Conservation (phyloP, 768 basidiomycete species). For the Pleurotus cornucopiae region DNA sequence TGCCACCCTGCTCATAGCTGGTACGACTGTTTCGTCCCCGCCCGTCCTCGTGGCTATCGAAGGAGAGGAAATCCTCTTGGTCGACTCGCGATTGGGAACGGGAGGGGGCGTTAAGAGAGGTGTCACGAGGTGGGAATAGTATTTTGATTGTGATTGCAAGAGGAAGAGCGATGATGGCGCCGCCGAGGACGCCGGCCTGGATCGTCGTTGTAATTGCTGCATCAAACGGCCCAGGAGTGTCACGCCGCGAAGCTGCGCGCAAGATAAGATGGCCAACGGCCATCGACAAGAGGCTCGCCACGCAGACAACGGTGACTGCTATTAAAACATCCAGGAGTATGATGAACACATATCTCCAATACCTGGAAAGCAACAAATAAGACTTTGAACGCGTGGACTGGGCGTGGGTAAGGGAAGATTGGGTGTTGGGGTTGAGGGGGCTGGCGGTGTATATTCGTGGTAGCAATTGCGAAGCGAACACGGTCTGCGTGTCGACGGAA, state of each 20-base stretch:
- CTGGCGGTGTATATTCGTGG: neutral
- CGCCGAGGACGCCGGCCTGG: slow-evolving; percentile 4
- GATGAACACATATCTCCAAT: neutral
- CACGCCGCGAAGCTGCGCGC: neutral
- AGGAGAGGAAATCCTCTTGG: neutral
- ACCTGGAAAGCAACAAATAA: neutral
- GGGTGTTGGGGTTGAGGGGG: neutral
- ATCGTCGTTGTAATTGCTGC: neutral
- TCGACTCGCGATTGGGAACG: neutral
- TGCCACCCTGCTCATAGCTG: neutral
- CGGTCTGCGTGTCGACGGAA: neutral
- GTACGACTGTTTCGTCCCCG: neutral
- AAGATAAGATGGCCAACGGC: slow-evolving; percentile 1
- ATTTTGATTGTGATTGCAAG: neutral
- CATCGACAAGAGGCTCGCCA: neutral
- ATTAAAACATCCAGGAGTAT: neutral
- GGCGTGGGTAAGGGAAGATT: neutral
- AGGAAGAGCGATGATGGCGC: neutral
- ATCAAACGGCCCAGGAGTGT: neutral
- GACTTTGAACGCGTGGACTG: neutral
- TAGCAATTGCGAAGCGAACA: neutral
- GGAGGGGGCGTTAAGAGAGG: neutral
- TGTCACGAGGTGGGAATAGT: slow-evolving; percentile 1
- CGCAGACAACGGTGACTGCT: neutral
- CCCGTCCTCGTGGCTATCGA: neutral